phyloP scores from a whole-genome alignment of 371 early-diverging fungal species.

The Rhizopus sp. region DNA sequence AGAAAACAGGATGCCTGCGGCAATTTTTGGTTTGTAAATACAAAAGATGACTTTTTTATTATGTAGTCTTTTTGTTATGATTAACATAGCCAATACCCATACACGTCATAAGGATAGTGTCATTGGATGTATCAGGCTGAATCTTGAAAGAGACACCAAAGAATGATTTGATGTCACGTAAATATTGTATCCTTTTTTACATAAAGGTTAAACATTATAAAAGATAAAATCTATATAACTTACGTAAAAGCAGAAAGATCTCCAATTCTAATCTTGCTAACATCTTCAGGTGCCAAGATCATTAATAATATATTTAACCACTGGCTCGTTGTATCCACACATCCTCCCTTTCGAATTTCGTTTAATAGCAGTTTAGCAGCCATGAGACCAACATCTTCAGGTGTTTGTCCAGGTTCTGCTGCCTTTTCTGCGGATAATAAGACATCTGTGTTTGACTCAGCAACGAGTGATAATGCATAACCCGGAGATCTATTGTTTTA shows the following conservation, averaged over 20 bases:
- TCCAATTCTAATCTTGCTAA: slow-evolving; percentile 87
- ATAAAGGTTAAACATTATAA: neutral
- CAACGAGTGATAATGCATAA: slow-evolving; percentile 89
- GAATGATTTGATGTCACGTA: slow-evolving; percentile 87
- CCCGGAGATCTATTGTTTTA: slow-evolving; percentile 76
- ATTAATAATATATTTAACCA: slow-evolving; percentile 85
- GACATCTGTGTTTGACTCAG: slow-evolving; percentile 87
- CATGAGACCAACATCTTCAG: slow-evolving; percentile 86
- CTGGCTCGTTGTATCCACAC: slow-evolving; percentile 87
- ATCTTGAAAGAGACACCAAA: slow-evolving; percentile 93
- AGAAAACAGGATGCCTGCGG: too few species aligned
- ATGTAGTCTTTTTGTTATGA: slow-evolving; percentile 82
- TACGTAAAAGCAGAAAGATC: slow-evolving; percentile 84
- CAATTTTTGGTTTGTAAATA: too few species aligned
- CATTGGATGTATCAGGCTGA: slow-evolving; percentile 68
- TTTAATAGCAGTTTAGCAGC: slow-evolving; percentile 78
- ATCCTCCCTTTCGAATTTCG: slow-evolving; percentile 88
- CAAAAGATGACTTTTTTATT: slow-evolving; percentile 15
- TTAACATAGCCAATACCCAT: slow-evolving; percentile 91
- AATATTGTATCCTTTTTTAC: slow-evolving; percentile 72
- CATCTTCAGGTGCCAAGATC: slow-evolving; percentile 92
- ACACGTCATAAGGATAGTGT: slow-evolving; percentile 81
- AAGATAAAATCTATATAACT: slow-evolving; percentile 26
- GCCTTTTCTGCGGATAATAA: slow-evolving; percentile 84
- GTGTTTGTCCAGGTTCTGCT: slow-evolving; percentile 75